phyloP scores from a whole-genome alignment of 2,329 filamentous ascomycete species.

The Trichoderma lentiforme region DNA sequence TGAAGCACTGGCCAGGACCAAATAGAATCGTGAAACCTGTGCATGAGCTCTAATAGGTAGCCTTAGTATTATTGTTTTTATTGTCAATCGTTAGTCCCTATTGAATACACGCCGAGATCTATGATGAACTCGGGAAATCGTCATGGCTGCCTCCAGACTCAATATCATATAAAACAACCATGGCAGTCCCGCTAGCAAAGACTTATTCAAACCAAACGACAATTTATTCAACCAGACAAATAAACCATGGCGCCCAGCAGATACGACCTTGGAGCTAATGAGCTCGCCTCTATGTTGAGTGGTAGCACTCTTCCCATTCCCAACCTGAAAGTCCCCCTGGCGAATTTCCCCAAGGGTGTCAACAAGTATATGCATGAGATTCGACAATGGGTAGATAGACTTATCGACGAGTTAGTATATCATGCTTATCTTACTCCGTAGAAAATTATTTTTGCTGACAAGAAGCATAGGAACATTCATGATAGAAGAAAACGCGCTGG shows the following conservation, averaged over 20 bases:
- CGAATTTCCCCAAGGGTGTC: neutral
- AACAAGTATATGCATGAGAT: neutral
- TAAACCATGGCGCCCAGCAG: neutral
- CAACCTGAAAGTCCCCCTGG: neutral
- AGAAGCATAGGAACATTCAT: neutral
- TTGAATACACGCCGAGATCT: neutral
- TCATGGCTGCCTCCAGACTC: neutral
- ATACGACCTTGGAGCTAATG: neutral
- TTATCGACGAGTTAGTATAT: neutral
- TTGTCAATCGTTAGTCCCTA: neutral
- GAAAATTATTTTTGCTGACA: neutral
- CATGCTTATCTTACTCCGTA: too few relatives aligned
- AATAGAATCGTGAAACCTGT: neutral
- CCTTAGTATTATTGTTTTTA: neutral
- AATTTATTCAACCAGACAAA: neutral
- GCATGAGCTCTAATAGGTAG: neutral
- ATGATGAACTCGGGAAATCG: neutral
- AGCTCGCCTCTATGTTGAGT: constrained; percentile 2
- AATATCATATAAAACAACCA: neutral
- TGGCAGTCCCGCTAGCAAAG: neutral
- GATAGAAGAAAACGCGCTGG: neutral
- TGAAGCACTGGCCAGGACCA: neutral
- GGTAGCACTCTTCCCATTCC: constrained; percentile 5
- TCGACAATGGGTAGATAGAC: neutral
- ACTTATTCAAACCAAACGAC: neutral